These are phyloP conservation scores for Candida khao-thaluensis DNA, from an alignment of 805 yeast genomes.

Conservation along the genomic window DNA sequence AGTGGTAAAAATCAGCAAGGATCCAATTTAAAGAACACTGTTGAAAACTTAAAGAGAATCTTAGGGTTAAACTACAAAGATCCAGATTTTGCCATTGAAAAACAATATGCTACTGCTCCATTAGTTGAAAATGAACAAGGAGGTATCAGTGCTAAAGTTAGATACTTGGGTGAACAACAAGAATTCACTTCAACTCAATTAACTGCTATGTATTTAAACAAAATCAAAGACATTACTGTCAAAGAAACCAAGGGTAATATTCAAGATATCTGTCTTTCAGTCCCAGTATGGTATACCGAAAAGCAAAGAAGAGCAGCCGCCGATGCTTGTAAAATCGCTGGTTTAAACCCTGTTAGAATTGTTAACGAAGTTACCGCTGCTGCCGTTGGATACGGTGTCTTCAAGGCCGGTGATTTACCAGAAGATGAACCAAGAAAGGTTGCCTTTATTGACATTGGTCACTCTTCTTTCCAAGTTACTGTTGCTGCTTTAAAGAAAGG, in stretches of 20 bases:
- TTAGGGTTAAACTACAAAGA: conserved; percentile 74
- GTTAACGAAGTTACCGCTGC: conserved; percentile 98
- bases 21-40: conserved; percentile 94
- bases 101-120: conserved; percentile 69
- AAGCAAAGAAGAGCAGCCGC: conserved; percentile 93
- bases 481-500: conserved; percentile 93
- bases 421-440: conserved; percentile 88
- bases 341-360: conserved; percentile 96
- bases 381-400: conserved; percentile 98
- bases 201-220: conserved; percentile 91
- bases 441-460: conserved; percentile 96
- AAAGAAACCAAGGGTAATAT: conserved; percentile 81
- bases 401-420: conserved; percentile 89
- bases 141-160: conserved; percentile 80
- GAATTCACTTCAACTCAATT: conserved; percentile 87
- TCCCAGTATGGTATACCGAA: conserved; percentile 97
- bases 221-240: conserved; percentile 75
- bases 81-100: conserved; percentile 75
- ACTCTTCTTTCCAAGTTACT: conserved; percentile 89
- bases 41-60: conserved; percentile 89
- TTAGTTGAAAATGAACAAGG: conserved; percentile 71
- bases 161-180: conserved; percentile 73
- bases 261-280: conserved; percentile 88
- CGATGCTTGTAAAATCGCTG: conserved; percentile 95
- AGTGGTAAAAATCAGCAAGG: conserved; percentile 94